A percentile compares a stretch with the other conserved stretches of the same genome.
These are phyloP conservation scores for Verticillium nubilum DNA, from an alignment of 2,329 filamentous ascomycete species.

Conservation along the genomic window DNA sequence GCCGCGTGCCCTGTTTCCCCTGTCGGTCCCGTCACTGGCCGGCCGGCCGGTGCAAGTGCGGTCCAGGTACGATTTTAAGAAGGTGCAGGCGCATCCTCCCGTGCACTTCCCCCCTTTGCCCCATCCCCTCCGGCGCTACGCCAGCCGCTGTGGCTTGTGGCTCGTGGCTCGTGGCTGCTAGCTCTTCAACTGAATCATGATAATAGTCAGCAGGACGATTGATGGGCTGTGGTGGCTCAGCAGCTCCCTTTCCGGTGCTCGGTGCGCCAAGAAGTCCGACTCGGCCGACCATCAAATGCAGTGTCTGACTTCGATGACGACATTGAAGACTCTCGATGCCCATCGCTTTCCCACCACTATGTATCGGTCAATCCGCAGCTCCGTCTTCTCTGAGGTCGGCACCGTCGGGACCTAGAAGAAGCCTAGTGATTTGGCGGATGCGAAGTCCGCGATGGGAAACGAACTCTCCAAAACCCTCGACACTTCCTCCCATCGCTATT, in stretches of 20 bases:
- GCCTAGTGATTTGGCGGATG: not conserved
- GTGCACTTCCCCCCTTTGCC: not conserved
- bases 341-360: not conserved
- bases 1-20: not conserved
- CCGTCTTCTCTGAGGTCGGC: not conserved
- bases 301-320: constrained; percentile 11
- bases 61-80: too few species aligned
- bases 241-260: constrained; percentile 2
- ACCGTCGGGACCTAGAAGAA: not conserved
- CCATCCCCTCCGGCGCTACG: not conserved
- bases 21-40: not conserved
- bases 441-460: not conserved
- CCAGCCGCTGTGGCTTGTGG: not conserved
- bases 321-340: constrained; percentile 1
- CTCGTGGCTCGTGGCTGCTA: not conserved
- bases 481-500: not conserved
- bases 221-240: not conserved
- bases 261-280: constrained; percentile 7
- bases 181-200: too few species aligned
- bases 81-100: not conserved
- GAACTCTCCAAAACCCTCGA: not conserved
- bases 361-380: not conserved
- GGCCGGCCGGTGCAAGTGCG: too few species aligned
- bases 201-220: too few species aligned
- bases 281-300: not conserved